Conservation (phyloP, 257 asterid genomes). For the Solanum paucissectum region DNA sequence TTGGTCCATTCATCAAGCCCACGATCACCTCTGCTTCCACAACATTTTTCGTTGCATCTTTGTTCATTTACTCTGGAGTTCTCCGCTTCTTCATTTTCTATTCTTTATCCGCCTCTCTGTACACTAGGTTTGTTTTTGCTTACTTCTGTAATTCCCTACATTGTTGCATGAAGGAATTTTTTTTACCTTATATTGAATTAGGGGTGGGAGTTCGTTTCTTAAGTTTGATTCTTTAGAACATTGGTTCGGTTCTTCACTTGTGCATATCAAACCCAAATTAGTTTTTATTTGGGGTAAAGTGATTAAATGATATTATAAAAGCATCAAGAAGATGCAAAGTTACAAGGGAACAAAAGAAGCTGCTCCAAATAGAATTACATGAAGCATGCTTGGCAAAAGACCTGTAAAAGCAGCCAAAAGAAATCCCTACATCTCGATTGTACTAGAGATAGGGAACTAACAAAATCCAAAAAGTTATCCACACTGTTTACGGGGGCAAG, state of each 20-base stretch:
- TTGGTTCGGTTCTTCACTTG: neutral
- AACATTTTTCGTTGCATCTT: neutral
- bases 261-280: neutral
- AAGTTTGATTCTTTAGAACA: neutral
- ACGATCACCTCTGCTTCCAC: neutral
- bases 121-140: neutral
- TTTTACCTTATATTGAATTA: neutral
- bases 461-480: neutral
- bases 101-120: neutral
- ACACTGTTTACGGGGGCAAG: neutral
- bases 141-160: neutral
- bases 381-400: neutral
- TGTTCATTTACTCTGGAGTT: neutral
- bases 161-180: neutral
- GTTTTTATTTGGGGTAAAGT: neutral
- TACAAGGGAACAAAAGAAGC: neutral
- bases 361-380: neutral
- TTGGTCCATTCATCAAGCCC: neutral
- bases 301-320: neutral
- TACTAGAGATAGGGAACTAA: neutral
- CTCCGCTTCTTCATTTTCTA: neutral
- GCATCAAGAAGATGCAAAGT: neutral
- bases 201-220: neutral
- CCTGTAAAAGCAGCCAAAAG: neutral
- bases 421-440: neutral